Conservation (phyloP, 352 stramenopile species). For the Albugo laibachii region DNA sequence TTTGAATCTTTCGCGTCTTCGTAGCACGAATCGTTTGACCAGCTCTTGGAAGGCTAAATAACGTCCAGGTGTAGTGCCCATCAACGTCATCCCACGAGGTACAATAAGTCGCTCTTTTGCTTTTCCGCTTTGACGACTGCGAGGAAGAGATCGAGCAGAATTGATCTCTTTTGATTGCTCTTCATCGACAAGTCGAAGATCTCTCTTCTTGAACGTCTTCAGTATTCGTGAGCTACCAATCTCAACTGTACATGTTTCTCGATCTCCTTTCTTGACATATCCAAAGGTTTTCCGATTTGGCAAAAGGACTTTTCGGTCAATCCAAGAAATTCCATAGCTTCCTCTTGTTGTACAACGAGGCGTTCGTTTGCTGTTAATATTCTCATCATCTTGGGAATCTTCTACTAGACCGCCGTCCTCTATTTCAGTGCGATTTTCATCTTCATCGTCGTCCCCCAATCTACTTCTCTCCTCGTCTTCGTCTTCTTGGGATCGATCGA, state of each 20-base stretch:
- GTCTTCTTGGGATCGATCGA: conserved; percentile 12
- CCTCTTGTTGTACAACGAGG: conserved; percentile 49
- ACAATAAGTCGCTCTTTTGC: conserved; percentile 51
- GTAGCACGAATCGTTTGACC: conserved; percentile 68
- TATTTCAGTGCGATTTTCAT: conserved; percentile 25
- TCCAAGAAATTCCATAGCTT: conserved; percentile 77
- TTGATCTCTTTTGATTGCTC: not conserved
- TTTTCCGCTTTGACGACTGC: conserved; percentile 51
- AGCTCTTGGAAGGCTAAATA: conserved; percentile 72
- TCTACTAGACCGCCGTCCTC: conserved; percentile 41
- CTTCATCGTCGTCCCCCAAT: conserved; percentile 5
- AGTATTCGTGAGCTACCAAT: conserved; percentile 44
- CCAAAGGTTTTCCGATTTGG: conserved; percentile 54
- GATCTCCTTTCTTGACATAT: conserved; percentile 66
- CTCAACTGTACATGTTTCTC: conserved; percentile 72
- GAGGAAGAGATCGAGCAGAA: conserved; percentile 16
- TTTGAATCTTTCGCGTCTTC: conserved; percentile 63
- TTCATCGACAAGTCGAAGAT: conserved; percentile 45
- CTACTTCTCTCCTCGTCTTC: conserved; percentile 11
- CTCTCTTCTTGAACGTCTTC: conserved; percentile 75
- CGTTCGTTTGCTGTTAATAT: conserved; percentile 25
- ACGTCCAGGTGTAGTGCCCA: conserved; percentile 60
- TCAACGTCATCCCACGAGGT: conserved; percentile 47
- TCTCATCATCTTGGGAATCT: conserved; percentile 65
- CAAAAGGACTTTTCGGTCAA: conserved; percentile 64